Base-by-base conservation (phyloP, 139 green algal species). In the Gonium pectorale region DNA sequence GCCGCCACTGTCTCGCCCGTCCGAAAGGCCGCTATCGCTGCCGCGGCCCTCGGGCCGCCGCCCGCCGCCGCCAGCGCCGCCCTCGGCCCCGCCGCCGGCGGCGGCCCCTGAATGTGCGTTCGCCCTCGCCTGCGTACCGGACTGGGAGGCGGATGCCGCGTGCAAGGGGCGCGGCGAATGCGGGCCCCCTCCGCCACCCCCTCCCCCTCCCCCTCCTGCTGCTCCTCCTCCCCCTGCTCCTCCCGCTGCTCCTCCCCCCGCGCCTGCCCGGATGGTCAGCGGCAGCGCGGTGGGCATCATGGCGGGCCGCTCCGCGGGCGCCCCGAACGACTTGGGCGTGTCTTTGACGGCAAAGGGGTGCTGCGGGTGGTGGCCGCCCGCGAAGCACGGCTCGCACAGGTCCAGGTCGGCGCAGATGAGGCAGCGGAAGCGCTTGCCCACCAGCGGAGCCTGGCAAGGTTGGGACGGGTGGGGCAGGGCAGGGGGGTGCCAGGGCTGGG, bases 301-400 rank as follows among this genome's bases (percentile, higher is more conserved):
- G 29, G 43, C 17, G 21, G 70, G 70, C 3, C 82, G 82, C 26
- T 87, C 73, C n/a, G 73, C 85, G 40, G 77, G 54, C 17, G 78
- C 44, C 3, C 77, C 79, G 22, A 86, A 86, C 38, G 79, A 71
- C 27, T 82, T 87, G 31, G 88, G 88, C 3, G 63, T 89, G 29
- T 86, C 88, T 35, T 85, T 84, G 54, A 81, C 75, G 1, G 81
- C 88, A 51, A 92, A 88, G 3, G 88, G 85, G 69, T 92, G 85
- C 73, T 91, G 85, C 43, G 88, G 83, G 79, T 92, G 89, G 60
- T 84, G 60, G 21, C 87, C 85, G 7, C n/a, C 74, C 1, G 59
- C 3, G 84, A 94, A 94, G 79, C 91, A 94, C 19, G 3, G 59
- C 49, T 89, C 82, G 71, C 89, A 94, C 52, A 94, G 64, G 85